Conservation (phyloP, 1,139 yeast genomes). For the Kodamaea ohmeri region DNA sequence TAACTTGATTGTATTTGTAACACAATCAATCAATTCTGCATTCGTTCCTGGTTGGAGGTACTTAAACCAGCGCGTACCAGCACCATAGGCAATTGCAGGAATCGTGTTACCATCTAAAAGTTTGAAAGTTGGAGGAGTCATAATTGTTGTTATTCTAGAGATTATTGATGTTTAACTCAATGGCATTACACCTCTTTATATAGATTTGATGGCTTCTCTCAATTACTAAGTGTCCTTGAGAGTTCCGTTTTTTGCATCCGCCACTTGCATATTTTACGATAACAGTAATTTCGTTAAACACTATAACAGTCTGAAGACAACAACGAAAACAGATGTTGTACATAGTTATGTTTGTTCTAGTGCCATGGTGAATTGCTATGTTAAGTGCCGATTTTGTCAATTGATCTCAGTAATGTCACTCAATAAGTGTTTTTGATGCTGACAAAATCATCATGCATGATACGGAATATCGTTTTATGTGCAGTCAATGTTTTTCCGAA, state of each 20-base stretch:
- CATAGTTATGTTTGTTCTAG: too few species aligned
- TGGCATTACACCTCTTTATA: not conserved
- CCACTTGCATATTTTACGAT: too few species aligned
- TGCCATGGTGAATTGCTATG: too few species aligned
- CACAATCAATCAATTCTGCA: slow-evolving; percentile 20
- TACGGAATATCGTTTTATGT: not conserved
- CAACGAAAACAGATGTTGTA: not conserved
- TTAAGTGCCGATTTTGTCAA: too few species aligned
- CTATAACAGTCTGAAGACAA: too few species aligned
- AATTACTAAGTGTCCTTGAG: not conserved
- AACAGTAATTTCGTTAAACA: too few species aligned
- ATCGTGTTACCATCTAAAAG: slow-evolving; percentile 12
- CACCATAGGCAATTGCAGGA: slow-evolving; percentile 36
- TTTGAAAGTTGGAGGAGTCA: slow-evolving; percentile 4
- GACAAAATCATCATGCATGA: not conserved
- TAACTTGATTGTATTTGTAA: slow-evolving; percentile 25
- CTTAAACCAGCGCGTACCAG: slow-evolving; percentile 35
- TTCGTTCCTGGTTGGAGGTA: slow-evolving; percentile 21
- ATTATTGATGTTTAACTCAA: too few species aligned
- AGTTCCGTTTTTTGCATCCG: not conserved
- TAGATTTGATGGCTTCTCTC: too few species aligned
- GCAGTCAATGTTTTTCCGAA: too few species aligned
- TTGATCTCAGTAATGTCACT: too few species aligned
- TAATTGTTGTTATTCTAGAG: not conserved
- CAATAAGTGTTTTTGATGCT: not conserved